These are phyloP conservation scores for Castanea mollissima DNA, from an alignment of 306 rosid species.

Conservation along the genomic window DNA sequence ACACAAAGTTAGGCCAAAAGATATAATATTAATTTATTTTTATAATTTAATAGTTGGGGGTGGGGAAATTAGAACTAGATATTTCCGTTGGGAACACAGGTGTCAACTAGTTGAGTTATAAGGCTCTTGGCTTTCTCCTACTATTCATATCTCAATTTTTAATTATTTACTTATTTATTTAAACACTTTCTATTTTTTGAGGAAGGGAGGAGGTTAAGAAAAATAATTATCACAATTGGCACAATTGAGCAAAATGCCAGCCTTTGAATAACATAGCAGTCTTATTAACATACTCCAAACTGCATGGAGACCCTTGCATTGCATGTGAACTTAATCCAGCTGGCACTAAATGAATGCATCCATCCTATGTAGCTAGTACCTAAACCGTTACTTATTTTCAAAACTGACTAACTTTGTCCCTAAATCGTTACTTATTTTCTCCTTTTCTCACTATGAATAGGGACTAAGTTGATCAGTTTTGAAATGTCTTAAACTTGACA, in stretches of 20 bases:
- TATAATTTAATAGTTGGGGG: too few species aligned
- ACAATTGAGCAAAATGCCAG: neutral
- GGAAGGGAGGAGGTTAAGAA: neutral
- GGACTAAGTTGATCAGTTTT: too few species aligned
- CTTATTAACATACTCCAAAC: neutral
- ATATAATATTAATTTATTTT: neutral
- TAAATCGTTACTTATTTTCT: too few species aligned
- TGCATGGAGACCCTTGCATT: neutral
- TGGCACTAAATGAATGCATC: neutral
- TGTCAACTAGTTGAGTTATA: too few species aligned
- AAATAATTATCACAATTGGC: neutral
- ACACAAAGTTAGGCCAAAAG: conserved; percentile 13
- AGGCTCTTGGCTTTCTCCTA: too few species aligned
- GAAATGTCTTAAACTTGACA: too few species aligned
- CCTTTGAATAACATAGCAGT: neutral
- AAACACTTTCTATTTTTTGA: neutral
- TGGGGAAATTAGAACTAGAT: too few species aligned
- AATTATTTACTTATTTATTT: neutral
- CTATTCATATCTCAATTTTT: neutral
- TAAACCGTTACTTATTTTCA: too few species aligned
- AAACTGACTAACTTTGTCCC: too few species aligned
- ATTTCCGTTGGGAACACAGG: too few species aligned
- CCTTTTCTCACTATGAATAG: too few species aligned
- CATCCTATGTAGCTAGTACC: neutral
- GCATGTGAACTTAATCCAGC: neutral